These are phyloP conservation scores for Lizonia empirigonia DNA, from an alignment of 2,329 filamentous ascomycete species.

Conservation along the genomic window DNA sequence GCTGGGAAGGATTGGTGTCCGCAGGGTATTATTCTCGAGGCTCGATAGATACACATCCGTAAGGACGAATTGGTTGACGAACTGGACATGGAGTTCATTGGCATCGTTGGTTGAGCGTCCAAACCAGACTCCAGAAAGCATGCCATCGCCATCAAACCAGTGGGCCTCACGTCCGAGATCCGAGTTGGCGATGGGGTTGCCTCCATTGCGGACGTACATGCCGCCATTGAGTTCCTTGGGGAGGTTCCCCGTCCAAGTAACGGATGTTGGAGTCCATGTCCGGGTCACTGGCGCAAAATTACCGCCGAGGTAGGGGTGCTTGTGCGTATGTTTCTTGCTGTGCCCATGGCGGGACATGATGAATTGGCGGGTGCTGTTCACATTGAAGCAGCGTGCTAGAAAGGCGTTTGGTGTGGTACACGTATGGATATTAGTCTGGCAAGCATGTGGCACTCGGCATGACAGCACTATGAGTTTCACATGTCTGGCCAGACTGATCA, in stretches of 20 bases:
- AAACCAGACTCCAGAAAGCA: conserved; percentile 72
- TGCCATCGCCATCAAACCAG: conserved; percentile 78
- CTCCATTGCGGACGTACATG: conserved; percentile 74
- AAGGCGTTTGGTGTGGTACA: neutral
- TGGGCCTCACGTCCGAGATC: conserved; percentile 68
- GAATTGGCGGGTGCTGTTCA: conserved; percentile 12
- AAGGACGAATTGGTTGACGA: conserved; percentile 71
- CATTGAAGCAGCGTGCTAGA: conserved; percentile 18
- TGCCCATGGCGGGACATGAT: conserved; percentile 33
- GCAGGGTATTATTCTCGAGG: conserved; percentile 54
- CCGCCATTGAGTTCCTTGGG: conserved; percentile 70
- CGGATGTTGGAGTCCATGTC: conserved; percentile 62
- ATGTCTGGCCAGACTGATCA: conserved; percentile 10
- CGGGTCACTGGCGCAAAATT: conserved; percentile 72
- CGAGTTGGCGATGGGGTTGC: conserved; percentile 68
- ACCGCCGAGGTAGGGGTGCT: conserved; percentile 64
- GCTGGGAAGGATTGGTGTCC: conserved; percentile 67
- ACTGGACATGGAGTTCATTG: conserved; percentile 61
- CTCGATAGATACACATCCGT: conserved; percentile 69
- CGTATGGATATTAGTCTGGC: neutral
- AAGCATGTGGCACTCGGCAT: conserved; percentile 12
- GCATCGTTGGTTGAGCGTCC: conserved; percentile 46
- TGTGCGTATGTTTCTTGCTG: conserved; percentile 26
- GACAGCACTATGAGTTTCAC: conserved; percentile 10
- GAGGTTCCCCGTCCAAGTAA: conserved; percentile 62